Conservation (phyloP, 78 protist genomes). For the Guillardia theta region DNA sequence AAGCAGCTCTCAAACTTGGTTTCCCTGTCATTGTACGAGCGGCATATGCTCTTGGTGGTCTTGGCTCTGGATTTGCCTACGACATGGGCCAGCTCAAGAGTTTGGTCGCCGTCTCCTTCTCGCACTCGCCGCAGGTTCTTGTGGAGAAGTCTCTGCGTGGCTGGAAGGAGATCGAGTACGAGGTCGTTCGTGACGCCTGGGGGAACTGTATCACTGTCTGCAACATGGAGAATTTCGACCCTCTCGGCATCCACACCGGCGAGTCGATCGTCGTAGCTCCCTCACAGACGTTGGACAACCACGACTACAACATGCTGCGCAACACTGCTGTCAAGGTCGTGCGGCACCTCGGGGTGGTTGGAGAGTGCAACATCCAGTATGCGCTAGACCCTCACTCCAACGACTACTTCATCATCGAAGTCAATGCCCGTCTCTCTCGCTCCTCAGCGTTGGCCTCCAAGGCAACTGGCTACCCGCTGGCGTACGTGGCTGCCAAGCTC, state of each 20-base stretch:
- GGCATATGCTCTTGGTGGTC: slow-evolving; percentile 96
- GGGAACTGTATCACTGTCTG: slow-evolving; percentile 98
- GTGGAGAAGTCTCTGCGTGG: slow-evolving; percentile 92
- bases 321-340: slow-evolving; percentile 60
- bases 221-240: slow-evolving; percentile 98
- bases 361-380: slow-evolving; percentile 98
- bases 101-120: slow-evolving; percentile 71
- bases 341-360: slow-evolving; percentile 94
- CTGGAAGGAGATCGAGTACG: slow-evolving; percentile 98
- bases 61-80: slow-evolving; percentile 92
- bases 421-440: slow-evolving; percentile 83
- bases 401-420: slow-evolving; percentile 68
- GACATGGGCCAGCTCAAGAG: slow-evolving; percentile 70
- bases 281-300: slow-evolving; percentile 89
- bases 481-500: slow-evolving; percentile 93
- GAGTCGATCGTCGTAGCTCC: slow-evolving; percentile 98
- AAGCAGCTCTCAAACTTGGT: slow-evolving; percentile 46
- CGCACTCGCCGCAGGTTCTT: slow-evolving; percentile 77
- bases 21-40: slow-evolving; percentile 92
- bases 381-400: slow-evolving; percentile 91
- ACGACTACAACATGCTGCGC: slow-evolving; percentile 94
- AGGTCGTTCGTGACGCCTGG: slow-evolving; percentile 92
- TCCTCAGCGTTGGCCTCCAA: slow-evolving; percentile 93
- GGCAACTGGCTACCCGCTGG: slow-evolving; percentile 98
- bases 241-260: slow-evolving; percentile 98